phyloP scores from a whole-genome alignment of 1,284 basidiomycete genomes.

The Apiotrichum siamense region DNA sequence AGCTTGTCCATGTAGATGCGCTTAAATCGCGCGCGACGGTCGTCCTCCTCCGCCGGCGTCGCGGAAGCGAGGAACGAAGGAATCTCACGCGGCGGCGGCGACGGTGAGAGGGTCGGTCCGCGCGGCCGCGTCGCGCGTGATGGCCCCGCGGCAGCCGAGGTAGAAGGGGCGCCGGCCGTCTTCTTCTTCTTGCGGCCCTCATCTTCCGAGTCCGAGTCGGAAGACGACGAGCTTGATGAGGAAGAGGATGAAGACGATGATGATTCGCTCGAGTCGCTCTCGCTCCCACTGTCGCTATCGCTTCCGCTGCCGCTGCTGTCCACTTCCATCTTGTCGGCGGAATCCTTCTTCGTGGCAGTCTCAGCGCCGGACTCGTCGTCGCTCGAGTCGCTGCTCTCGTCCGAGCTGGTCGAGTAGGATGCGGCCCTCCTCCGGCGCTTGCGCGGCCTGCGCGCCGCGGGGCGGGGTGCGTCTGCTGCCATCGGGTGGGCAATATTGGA shows the following conservation, averaged over 20 bases:
- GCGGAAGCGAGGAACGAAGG: slow-evolving; percentile 15
- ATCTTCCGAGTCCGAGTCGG: slow-evolving; percentile 24
- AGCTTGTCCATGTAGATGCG: slow-evolving; percentile 46
- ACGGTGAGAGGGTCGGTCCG: slow-evolving; percentile 17
- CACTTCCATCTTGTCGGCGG: slow-evolving; percentile 23
- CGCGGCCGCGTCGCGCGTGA: slow-evolving; percentile 4
- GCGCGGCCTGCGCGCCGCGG: slow-evolving; percentile 15
- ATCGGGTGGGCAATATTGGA: too few species aligned
- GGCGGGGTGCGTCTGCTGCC: slow-evolving; percentile 11
- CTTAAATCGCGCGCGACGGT: slow-evolving; percentile 35
- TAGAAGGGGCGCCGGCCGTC: not conserved
- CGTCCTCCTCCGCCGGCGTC: slow-evolving; percentile 24
- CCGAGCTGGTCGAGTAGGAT: slow-evolving; percentile 29
- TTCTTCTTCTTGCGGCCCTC: slow-evolving; percentile 20
- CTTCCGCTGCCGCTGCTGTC: slow-evolving; percentile 6
- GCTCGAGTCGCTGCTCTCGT: slow-evolving; percentile 10
- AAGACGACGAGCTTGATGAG: slow-evolving; percentile 20
- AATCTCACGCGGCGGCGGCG: slow-evolving; percentile 18
- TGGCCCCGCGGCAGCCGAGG: slow-evolving; percentile 1
- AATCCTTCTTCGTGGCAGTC: not conserved
- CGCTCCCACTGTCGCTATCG: too few species aligned
- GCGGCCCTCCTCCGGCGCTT: slow-evolving; percentile 36
- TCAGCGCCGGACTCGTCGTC: slow-evolving; percentile 18
- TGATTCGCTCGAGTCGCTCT: slow-evolving; percentile 8
- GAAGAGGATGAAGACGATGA: slow-evolving; percentile 10